These are phyloP conservation scores for Apiotrichum gamsii DNA, from an alignment of 1,284 basidiomycete genomes.

Conservation along the genomic window DNA sequence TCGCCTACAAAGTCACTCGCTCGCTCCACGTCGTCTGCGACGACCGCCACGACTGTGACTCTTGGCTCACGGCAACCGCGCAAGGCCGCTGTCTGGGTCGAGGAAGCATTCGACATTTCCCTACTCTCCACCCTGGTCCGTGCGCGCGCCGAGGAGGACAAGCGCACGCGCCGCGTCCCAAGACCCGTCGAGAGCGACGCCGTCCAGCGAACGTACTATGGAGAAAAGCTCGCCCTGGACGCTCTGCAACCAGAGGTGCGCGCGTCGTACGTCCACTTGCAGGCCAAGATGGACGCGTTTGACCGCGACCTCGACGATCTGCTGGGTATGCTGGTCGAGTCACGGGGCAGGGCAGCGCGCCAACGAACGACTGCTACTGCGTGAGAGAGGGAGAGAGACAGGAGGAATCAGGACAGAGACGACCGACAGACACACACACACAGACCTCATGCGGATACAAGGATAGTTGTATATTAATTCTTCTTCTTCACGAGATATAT, in stretches of 20 bases:
- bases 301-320: slow-evolving; percentile 68
- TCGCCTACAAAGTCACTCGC: too few species aligned
- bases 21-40: too few species aligned
- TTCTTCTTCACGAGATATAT: too few species aligned
- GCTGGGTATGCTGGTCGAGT: slow-evolving; percentile 26
- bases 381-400: too few species aligned
- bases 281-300: slow-evolving; percentile 68
- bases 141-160: slow-evolving; percentile 21
- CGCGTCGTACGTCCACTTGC: slow-evolving; percentile 63
- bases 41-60: too few species aligned
- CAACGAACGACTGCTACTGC: too few species aligned
- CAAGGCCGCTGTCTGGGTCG: slow-evolving; percentile 38
- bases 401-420: too few species aligned
- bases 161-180: slow-evolving; percentile 1
- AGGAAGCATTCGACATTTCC: slow-evolving; percentile 40
- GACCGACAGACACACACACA: too few species aligned
- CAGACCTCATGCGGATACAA: too few species aligned
- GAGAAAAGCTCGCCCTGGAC: slow-evolving; percentile 52
- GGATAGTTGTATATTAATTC: too few species aligned
- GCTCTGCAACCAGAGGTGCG: slow-evolving; percentile 64
- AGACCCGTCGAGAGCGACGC: slow-evolving; percentile 50
- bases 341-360: too few species aligned
- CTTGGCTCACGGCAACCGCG: too few species aligned
- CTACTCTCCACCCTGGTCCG: slow-evolving; percentile 40
- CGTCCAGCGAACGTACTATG: slow-evolving; percentile 68